Conservation (phyloP, 495 filamentous ascomycete species). For the Hypoxylon trugodes region DNA sequence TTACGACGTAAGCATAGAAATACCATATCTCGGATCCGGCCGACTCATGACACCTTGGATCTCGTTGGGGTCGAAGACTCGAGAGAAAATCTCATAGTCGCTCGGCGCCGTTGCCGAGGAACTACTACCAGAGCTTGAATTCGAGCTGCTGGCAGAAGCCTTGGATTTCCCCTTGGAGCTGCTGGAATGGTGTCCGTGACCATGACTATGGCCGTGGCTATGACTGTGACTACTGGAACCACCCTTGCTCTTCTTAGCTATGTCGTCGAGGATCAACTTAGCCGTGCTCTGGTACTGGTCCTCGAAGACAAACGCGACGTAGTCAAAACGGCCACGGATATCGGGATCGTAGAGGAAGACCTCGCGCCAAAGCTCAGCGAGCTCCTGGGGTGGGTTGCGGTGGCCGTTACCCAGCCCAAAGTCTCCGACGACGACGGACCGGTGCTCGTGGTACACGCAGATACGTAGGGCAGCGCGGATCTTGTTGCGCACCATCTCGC, state of each 20-base stretch:
- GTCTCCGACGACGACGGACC: slow-evolving; percentile 70
- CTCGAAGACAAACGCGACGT: slow-evolving; percentile 76
- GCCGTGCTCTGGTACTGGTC: slow-evolving; percentile 55
- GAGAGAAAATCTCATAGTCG: slow-evolving; percentile 55
- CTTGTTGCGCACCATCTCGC: slow-evolving; percentile 74
- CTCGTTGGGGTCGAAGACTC: slow-evolving; percentile 51
- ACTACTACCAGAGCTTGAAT: slow-evolving; percentile 31
- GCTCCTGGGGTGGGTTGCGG: slow-evolving; percentile 71
- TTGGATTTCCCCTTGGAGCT: slow-evolving; percentile 48
- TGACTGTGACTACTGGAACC: slow-evolving; percentile 6
- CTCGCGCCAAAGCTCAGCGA: slow-evolving; percentile 74
- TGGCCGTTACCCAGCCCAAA: slow-evolving; percentile 76
- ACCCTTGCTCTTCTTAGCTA: slow-evolving; percentile 54
- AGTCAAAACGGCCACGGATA: slow-evolving; percentile 70
- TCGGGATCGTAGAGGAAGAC: slow-evolving; percentile 71
- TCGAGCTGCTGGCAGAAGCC: slow-evolving; percentile 39
- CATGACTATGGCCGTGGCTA: slow-evolving; percentile 14
- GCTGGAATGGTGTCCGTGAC: slow-evolving; percentile 26
- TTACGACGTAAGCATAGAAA: slow-evolving; percentile 54
- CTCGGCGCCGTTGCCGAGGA: slow-evolving; percentile 34
- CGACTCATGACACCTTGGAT: slow-evolving; percentile 51
- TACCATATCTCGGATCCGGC: slow-evolving; percentile 56
- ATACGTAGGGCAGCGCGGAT: slow-evolving; percentile 74
- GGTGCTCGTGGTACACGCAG: slow-evolving; percentile 65
- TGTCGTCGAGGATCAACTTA: slow-evolving; percentile 56